Base-by-base conservation (phyloP, 1,284 basidiomycete species). In the Leccinum griseonigrum region DNA sequence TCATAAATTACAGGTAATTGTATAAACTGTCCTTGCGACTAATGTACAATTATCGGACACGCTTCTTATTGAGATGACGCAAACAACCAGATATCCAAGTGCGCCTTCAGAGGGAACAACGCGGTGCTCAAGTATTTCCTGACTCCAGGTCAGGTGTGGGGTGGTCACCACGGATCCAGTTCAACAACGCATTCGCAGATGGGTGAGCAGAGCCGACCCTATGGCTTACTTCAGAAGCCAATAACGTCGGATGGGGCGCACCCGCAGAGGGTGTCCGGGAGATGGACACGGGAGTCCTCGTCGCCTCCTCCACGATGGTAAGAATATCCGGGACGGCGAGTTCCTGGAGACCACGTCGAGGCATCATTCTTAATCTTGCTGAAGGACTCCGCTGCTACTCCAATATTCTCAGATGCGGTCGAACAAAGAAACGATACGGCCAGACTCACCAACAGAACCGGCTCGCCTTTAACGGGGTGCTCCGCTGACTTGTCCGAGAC, bases 151-250 rank as follows among this genome's bases (percentile, higher is more conserved):
- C 60, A 4, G n/a, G 5, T 16, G 26, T 8, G 11, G 9, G 31
- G 26, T 40, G 51, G 3, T 54, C 52, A 38, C 59, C 31, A 54
- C 59, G 60, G 4, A 61, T 16, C 60, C 52, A 61, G 32, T 29
- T 50, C 13, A 61, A n/a, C 11, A 46, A 46, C 10, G 40, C 26
- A n/a, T 38, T 50, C 14, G 48, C 60, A 36, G 31, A 6, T 3
- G 51, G 29, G 38, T 29, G 50, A 22, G 34, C 51, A 14, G 31
- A 38, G 26, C 32, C 14, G 14, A 54, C 59, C 18, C 11, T 14
- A 50, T 14, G 14, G 28, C 7, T 50, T 31, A 3, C 18, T 79
- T 50, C 55, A 16, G 61, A 40, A 36, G 40, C 53, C 16, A 32
- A 48, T 31, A 62, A 46, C 7, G 38, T 40, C 26, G 50, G 14